phyloP scores from a whole-genome alignment of 495 filamentous ascomycete species.

The Tuber microsphaerosporum region DNA sequence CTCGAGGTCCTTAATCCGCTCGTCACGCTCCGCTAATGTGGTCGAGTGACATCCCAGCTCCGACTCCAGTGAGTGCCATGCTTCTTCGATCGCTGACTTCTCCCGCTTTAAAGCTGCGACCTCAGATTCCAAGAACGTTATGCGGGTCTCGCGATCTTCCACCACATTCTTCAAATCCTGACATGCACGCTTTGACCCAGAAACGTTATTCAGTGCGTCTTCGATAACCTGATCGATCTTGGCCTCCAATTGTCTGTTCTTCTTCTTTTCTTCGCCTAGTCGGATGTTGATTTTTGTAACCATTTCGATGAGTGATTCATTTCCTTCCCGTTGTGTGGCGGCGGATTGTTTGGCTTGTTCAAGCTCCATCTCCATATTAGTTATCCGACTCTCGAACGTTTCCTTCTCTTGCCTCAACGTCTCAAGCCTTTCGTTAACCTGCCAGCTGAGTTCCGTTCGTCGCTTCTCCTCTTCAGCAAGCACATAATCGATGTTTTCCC shows the following conservation, averaged over 20 bases:
- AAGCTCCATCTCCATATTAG: constrained; percentile 18
- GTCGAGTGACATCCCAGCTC: constrained; percentile 23
- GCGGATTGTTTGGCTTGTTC: constrained; percentile 19
- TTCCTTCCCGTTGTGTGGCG: constrained; percentile 24
- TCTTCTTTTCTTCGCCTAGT: constrained; percentile 39
- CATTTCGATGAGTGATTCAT: constrained; percentile 38
- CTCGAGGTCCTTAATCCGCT: constrained; percentile 26
- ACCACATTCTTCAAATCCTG: constrained; percentile 29
- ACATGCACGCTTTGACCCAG: constrained; percentile 28
- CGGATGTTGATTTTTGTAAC: constrained; percentile 33
- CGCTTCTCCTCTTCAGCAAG: constrained; percentile 33
- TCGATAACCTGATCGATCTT: constrained; percentile 32
- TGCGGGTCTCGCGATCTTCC: constrained; percentile 26
- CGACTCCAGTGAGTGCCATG: constrained; percentile 15
- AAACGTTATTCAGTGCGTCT: constrained; percentile 36
- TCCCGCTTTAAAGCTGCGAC: constrained; percentile 25
- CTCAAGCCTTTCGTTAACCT: constrained; percentile 27
- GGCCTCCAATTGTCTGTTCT: constrained; percentile 29
- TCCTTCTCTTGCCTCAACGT: constrained; percentile 26
- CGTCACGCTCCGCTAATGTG: constrained; percentile 15
- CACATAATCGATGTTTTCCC: constrained; percentile 24
- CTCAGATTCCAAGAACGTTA: constrained; percentile 28
- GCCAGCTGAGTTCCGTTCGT: constrained; percentile 30
- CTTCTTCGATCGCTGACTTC: constrained; percentile 28
- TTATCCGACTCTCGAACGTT: constrained; percentile 21